Evolutionary conservation across 2,329 filamentous ascomycete species (phyloP).

Genomic region (Westerdykella ornata): DNA sequence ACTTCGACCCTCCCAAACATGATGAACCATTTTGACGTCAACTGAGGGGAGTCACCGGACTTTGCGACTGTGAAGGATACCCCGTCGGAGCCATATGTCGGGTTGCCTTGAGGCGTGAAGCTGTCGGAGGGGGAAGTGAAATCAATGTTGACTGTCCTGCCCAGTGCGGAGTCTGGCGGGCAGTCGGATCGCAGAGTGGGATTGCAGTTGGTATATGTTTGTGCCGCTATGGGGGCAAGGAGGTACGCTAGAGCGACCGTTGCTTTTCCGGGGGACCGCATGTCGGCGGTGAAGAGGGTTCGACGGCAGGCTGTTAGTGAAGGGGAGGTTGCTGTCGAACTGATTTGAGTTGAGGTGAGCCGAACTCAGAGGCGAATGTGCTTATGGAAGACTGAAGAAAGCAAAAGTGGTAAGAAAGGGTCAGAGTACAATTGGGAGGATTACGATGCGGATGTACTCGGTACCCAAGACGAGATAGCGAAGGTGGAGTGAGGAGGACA

Average conservation of each 20-base stretch:
- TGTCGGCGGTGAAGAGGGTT: constrained; percentile 12
- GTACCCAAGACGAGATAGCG: background rate
- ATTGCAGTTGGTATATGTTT: constrained; percentile 53
- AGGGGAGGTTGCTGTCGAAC: constrained; percentile 2
- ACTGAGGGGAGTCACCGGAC: constrained; percentile 76
- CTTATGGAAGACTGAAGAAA: too few species aligned
- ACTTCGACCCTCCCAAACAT: constrained; percentile 95
- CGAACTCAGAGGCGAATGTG: too few species aligned
- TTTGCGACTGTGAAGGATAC: constrained; percentile 72
- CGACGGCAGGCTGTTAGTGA: constrained; percentile 1
- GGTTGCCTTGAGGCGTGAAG: constrained; percentile 63
- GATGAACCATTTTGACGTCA: constrained; percentile 92
- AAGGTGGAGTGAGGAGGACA: constrained; percentile 13
- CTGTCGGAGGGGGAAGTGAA: constrained; percentile 72
- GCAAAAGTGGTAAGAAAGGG: too few species aligned
- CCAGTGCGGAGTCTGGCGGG: constrained; percentile 70
- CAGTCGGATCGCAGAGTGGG: constrained; percentile 54
- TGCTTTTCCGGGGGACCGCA: constrained; percentile 34
- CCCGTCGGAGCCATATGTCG: constrained; percentile 70
- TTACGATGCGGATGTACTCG: constrained; percentile 9
- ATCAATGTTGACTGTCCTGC: constrained; percentile 74
- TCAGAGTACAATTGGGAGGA: constrained; percentile 1
- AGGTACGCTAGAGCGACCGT: constrained; percentile 38
- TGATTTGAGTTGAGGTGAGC: background rate
- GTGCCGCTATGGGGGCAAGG: constrained; percentile 38